A percentile compares a stretch with the other conserved stretches of the same genome.
Evolutionary conservation across 73 alveolate genomes (phyloP).

Genomic region (Paramecium pentaurelia): DNA sequence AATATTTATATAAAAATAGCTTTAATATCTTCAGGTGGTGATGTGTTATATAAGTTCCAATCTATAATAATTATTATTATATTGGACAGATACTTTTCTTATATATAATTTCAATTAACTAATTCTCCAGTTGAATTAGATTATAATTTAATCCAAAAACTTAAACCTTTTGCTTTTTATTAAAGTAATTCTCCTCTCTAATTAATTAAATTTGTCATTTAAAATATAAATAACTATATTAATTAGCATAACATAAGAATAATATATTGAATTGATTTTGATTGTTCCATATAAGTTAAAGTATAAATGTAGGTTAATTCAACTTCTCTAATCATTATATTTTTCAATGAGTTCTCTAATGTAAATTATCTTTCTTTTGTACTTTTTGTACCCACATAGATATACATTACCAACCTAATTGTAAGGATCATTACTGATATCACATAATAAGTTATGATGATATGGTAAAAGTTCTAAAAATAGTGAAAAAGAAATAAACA

Average conservation of each 20-base stretch:
- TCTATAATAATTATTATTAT: background rate
- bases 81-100: conserved; percentile 23
- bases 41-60: background rate
- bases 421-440: background rate
- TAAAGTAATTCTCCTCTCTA: background rate
- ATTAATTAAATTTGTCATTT: background rate
- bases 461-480: background rate
- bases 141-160: background rate
- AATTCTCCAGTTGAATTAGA: background rate
- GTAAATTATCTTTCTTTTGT: background rate
- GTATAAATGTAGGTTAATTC: conserved; percentile 16
- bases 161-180: conserved; percentile 22
- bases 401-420: conserved; percentile 23
- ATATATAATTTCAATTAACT: background rate
- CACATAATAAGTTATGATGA: conserved; percentile 28
- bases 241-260: background rate
- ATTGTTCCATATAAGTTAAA: background rate
- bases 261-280: background rate
- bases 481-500: background rate
- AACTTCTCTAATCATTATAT: background rate
- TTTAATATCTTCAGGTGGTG: conserved; percentile 36
- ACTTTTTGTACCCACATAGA: background rate
- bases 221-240: background rate
- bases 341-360: background rate
- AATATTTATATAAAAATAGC: background rate